Evolutionary conservation across 768 basidiomycete genomes (phyloP).

Genomic region (Termitomyces heimii): DNA sequence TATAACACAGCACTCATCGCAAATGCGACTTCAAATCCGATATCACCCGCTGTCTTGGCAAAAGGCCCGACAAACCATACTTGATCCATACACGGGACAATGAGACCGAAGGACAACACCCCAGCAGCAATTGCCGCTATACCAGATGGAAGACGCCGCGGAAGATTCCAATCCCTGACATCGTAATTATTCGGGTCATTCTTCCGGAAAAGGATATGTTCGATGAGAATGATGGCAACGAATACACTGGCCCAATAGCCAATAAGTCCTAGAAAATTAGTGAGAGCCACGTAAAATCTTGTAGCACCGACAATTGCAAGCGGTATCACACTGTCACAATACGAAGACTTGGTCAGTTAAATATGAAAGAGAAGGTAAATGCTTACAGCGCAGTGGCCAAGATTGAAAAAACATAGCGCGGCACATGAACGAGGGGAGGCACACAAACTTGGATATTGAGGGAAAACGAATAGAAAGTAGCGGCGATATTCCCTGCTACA

Average conservation of each 20-base stretch:
- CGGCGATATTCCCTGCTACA: slow-evolving; percentile 77
- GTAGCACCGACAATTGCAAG: slow-evolving; percentile 71
- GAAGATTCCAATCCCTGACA: slow-evolving; percentile 48
- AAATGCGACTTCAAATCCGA: slow-evolving; percentile 78
- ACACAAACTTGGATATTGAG: slow-evolving; percentile 68
- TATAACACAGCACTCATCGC: slow-evolving; percentile 48
- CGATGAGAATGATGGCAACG: slow-evolving; percentile 54
- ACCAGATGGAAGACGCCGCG: slow-evolving; percentile 56
- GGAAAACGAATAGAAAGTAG: slow-evolving; percentile 77
- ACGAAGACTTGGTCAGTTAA: background rate
- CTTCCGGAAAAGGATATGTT: slow-evolving; percentile 64
- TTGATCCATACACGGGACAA: slow-evolving; percentile 69
- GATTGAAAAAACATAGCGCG: slow-evolving; percentile 73
- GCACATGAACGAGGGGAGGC: slow-evolving; percentile 52
- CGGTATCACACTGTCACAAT: slow-evolving; percentile 50
- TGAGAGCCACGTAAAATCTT: slow-evolving; percentile 62
- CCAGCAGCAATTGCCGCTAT: slow-evolving; percentile 56
- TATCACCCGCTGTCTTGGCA: slow-evolving; percentile 62
- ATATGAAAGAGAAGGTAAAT: background rate
- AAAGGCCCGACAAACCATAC: slow-evolving; percentile 77
- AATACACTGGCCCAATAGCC: slow-evolving; percentile 67
- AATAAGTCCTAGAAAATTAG: slow-evolving; percentile 70
- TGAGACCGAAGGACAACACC: slow-evolving; percentile 46
- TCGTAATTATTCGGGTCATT: slow-evolving; percentile 50
- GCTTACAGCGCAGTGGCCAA: slow-evolving; percentile 66